Evolutionary conservation across 148 eudicot genomes (phyloP).

Genomic region (Pouteria glomerata): DNA sequence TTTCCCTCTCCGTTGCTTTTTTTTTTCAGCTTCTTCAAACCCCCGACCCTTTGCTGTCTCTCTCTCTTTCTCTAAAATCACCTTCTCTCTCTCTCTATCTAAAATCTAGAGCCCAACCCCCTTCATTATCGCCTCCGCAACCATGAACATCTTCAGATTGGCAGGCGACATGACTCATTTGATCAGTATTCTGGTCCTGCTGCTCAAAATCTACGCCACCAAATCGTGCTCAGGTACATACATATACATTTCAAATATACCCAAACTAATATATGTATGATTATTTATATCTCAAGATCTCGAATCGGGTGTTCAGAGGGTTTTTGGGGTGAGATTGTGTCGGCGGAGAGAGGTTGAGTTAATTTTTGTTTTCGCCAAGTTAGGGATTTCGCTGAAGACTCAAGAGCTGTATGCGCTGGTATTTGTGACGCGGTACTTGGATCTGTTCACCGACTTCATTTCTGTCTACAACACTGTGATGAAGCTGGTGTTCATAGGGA

Average conservation of each 20-base stretch:
- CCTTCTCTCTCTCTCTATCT: background rate
- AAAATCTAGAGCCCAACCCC: background rate
- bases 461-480: constrained; percentile 74
- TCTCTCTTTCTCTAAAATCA: background rate
- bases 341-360: background rate
- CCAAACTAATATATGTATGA: no score
- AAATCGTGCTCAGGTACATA: constrained; percentile 74
- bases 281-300: no score
- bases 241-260: no score
- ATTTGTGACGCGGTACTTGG: constrained; percentile 77
- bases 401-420: constrained; percentile 86
- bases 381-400: constrained; percentile 93
- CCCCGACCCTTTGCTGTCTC: no score
- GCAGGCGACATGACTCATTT: constrained; percentile 82
- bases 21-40: background rate
- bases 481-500: constrained; percentile 71
- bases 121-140: background rate
- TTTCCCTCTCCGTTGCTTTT: background rate
- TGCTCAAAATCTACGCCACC: constrained; percentile 81
- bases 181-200: constrained; percentile 63
- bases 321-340: background rate
- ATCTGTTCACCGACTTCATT: constrained; percentile 68
- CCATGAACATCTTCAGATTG: constrained; percentile 76
- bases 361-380: background rate
- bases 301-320: no score